These are phyloP conservation scores for Trametes sp. DNA, from an alignment of 1,284 basidiomycete genomes.

Conservation along the genomic window DNA sequence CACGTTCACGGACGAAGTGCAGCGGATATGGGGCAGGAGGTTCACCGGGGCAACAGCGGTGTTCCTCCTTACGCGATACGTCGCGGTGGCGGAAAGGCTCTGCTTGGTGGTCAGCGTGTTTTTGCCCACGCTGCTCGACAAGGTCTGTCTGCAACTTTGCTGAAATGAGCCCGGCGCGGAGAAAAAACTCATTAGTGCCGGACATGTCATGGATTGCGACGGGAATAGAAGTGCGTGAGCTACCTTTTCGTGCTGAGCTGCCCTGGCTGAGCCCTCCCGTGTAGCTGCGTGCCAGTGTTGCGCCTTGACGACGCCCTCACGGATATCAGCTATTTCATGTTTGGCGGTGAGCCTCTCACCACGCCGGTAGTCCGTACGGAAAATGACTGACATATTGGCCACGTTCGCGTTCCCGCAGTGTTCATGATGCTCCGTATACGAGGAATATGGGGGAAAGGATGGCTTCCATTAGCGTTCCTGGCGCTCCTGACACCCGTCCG, in stretches of 20 bases:
- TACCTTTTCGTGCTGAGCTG: background rate
- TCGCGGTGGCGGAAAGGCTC: slow-evolving; percentile 26
- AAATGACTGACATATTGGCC: background rate
- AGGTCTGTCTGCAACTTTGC: no score
- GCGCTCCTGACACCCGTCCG: slow-evolving; percentile 19
- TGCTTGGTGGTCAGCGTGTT: slow-evolving; percentile 25
- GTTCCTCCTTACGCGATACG: slow-evolving; percentile 31
- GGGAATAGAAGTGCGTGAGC: slow-evolving; percentile 19
- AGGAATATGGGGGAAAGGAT: slow-evolving; percentile 24
- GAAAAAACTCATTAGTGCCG: no score
- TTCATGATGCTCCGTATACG: slow-evolving; percentile 29
- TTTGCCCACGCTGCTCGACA: slow-evolving; percentile 18
- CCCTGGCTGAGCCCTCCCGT: background rate
- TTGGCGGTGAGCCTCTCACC: slow-evolving; percentile 25
- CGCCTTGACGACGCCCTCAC: slow-evolving; percentile 30
- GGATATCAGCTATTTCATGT: slow-evolving; percentile 27
- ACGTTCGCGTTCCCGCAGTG: slow-evolving; percentile 9
- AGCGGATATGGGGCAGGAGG: slow-evolving; percentile 32
- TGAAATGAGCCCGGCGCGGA: no score
- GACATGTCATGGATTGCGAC: background rate
- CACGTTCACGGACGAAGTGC: slow-evolving; percentile 31
- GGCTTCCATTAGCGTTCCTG: slow-evolving; percentile 17
- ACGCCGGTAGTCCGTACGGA: background rate
- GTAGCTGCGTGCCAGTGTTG: slow-evolving; percentile 30
- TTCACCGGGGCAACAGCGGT: slow-evolving; percentile 30